phyloP scores from a whole-genome alignment of 2,329 filamentous ascomycete species.

The Paramyrothecium roridum region DNA sequence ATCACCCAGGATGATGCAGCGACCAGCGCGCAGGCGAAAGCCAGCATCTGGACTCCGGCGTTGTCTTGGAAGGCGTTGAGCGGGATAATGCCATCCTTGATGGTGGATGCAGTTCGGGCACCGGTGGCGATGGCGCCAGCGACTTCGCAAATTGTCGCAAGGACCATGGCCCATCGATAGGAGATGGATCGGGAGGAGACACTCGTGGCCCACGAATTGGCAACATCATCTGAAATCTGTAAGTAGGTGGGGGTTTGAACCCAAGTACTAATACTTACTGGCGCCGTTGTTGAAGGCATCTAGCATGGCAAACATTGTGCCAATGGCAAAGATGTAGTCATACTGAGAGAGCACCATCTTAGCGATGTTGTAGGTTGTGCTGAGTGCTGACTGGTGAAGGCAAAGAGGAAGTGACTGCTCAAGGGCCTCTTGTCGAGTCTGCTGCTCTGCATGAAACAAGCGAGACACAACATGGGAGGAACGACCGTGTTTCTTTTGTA shows the following conservation, averaged over 20 bases:
- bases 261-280: constrained; percentile 3
- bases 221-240: constrained; percentile 59
- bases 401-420: neutral
- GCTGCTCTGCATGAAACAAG: neutral
- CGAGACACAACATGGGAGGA: neutral
- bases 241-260: neutral
- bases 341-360: constrained; percentile 41
- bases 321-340: constrained; percentile 62
- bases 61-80: constrained; percentile 52
- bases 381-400: neutral
- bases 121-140: constrained; percentile 59
- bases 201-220: constrained; percentile 73
- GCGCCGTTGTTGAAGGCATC: constrained; percentile 65
- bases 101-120: constrained; percentile 58
- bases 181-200: constrained; percentile 67
- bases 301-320: constrained; percentile 62
- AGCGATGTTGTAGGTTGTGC: neutral
- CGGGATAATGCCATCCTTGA: constrained; percentile 64
- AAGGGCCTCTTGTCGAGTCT: neutral
- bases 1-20: constrained; percentile 70
- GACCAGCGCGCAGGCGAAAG: constrained; percentile 60
- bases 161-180: constrained; percentile 56
- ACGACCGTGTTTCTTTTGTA: neutral
- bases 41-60: constrained; percentile 65
- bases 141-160: constrained; percentile 60